Evolutionary conservation across 805 yeast genomes (phyloP), one percentile per base, ranked within the genome.

Genomic region (Lipomyces anomalus): DNA sequence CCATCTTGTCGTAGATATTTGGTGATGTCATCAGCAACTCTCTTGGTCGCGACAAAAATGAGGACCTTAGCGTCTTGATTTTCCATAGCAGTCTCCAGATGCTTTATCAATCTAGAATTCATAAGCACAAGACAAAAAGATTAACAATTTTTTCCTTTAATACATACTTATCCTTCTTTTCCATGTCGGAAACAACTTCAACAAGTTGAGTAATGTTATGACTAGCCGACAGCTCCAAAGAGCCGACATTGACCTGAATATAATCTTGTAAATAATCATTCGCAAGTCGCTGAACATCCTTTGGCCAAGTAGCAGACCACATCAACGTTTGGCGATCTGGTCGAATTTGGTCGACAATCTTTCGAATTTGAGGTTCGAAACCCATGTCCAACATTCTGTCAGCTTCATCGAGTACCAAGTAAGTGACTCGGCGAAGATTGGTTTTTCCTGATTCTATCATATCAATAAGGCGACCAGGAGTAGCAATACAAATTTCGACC

Each of bases 281-380:
- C 57, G 97, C 94, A 64, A 92, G 76, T 58, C 80, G 75, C 75
- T 90, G 94, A 55, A 92, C 97, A 69, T 87, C 95, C 77, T 89
- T 90, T 61, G 98, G 98, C 98, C 98, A 92, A 46, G 98, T 92
- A 59, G 98, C 98, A 53, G 97, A 90, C 97, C 97, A 92, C 97
- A 92, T 87, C 61, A 90, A 76, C 51, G 98, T 92, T 74, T 92
- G 98, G 76, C 97, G 88, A 69, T 92, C 98, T 52, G 98, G 98
- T 75, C 98, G 85, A 67, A 92, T 92, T 76, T 90, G 97, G 35
- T 54, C 58, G 58, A 92, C 90, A 69, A 92, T 92, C 73, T 90
- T 90, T 77, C 98, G 82, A 69, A 92, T 92, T 78, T 90, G 97
- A 58, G 97, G 97, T 76, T 92, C 98, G 69, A 92, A 92, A 68